phyloP scores from a whole-genome alignment of 2,329 filamentous ascomycete species.

The Calycina herbarum region DNA sequence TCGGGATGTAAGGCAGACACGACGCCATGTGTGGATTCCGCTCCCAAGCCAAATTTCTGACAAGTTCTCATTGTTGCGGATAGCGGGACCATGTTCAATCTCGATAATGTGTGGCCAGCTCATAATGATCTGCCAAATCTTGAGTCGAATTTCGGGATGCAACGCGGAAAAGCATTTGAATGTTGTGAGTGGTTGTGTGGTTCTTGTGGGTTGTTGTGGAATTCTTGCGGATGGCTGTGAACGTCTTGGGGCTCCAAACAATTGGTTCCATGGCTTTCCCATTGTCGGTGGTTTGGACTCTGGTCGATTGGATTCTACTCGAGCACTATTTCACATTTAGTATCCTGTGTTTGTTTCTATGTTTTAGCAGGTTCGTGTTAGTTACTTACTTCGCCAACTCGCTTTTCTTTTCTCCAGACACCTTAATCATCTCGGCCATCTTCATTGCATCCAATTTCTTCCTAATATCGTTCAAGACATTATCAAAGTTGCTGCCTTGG shows the following conservation, averaged over 20 bases:
- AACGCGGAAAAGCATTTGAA: neutral
- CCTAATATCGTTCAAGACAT: neutral
- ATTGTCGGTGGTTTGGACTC: no score
- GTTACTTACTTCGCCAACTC: neutral
- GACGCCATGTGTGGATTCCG: neutral
- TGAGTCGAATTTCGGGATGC: neutral
- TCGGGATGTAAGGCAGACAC: neutral
- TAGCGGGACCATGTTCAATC: constrained; percentile 3
- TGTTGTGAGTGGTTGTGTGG: neutral
- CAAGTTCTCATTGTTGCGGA: neutral
- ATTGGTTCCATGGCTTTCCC: no score
- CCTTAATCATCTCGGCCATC: neutral
- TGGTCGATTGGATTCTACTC: no score
- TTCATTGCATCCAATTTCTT: neutral
- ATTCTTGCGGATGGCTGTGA: neutral
- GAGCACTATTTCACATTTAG: neutral
- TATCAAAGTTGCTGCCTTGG: neutral
- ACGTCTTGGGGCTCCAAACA: no score
- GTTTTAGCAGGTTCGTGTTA: neutral
- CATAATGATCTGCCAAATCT: neutral
- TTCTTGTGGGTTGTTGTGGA: neutral
- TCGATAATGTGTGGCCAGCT: constrained; percentile 9
- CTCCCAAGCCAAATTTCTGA: neutral
- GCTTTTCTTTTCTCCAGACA: no score
- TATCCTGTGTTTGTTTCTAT: neutral